Evolutionary conservation across 1,139 yeast genomes (phyloP), one percentile per base, ranked within the genome.

Genomic region (Sugiyamaella pinicola): DNA sequence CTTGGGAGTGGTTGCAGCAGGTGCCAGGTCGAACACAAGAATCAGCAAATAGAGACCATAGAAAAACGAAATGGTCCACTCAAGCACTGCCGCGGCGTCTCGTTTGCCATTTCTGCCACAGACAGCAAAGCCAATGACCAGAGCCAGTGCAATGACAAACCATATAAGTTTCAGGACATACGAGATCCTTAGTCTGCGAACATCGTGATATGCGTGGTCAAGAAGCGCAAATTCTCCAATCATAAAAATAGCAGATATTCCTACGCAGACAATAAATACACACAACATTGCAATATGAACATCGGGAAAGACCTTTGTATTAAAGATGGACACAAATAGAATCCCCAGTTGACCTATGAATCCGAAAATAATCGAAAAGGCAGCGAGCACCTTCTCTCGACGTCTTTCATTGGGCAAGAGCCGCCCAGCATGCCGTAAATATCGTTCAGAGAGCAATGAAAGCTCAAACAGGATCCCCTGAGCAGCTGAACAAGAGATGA

Each of bases 61-160:
- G 83, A 88, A 85, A 71, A 84, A 91, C 6, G 91, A 84, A 44
- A 90, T 71, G 7, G 82, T 65, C 97, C 98, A 91, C 69, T 91
- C 98, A 67, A 86, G 83, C 13, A 73, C 72, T 0, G 87, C 72
- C 2, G 81, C 87, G 21, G 83, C 77, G 51, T 77, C 71, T 35
- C 75, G 70, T 9, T 72, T 55, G 38, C 73, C 76, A 1, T 54
- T 50, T 8, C 66, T 60, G 77, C 76, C 71, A 52, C 74, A 70
- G 1, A 70, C 78, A 12, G 83, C 93, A 63, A 89, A 91, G 40
- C 81, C 76, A 28, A 85, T 72, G 3, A 95, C 96, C 66, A 88
- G 77, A 0, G 74, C 81, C 22, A 85, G 73, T 1, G 96, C 96
- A n/a, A 78, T 67, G 2, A 75, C 57, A 44, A 87, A 71, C 96